phyloP scores from a whole-genome alignment of 768 basidiomycete genomes.

The Pleurotus sapidus region DNA sequence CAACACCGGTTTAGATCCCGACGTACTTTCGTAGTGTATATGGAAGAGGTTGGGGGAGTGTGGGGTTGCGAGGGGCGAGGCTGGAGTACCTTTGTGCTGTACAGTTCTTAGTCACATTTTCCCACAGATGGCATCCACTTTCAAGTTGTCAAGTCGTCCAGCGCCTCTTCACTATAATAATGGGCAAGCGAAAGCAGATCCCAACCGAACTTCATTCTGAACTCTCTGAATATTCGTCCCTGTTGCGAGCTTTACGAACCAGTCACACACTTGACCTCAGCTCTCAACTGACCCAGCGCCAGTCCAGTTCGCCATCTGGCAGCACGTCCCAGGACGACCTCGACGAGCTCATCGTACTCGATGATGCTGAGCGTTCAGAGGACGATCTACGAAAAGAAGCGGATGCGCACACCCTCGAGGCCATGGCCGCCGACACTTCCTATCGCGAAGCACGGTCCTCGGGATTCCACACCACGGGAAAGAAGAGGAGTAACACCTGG shows the following conservation, averaged over 20 bases:
- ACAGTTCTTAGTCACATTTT: constrained; percentile 41
- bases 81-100: constrained; percentile 28
- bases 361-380: constrained; percentile 10
- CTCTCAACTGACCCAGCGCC: constrained; percentile 38
- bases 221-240: constrained; percentile 62
- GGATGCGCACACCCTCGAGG: neutral
- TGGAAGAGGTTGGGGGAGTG: constrained; percentile 16
- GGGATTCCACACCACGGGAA: neutral
- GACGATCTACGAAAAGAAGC: constrained; percentile 12
- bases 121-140: constrained; percentile 18
- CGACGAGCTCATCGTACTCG: constrained; percentile 17
- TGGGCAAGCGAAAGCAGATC: constrained; percentile 41
- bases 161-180: constrained; percentile 12
- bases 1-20: no score
- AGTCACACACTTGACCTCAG: constrained; percentile 56
- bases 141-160: constrained; percentile 5
- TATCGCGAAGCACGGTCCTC: neutral
- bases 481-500: constrained; percentile 47
- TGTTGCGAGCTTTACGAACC: constrained; percentile 63
- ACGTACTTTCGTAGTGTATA: constrained; percentile 30
- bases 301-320: constrained; percentile 14
- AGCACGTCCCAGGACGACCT: neutral
- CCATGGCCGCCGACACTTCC: constrained; percentile 11
- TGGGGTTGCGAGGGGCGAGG: constrained; percentile 1
- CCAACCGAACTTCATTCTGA: constrained; percentile 59